These are phyloP conservation scores for Nemania serpens DNA, from an alignment of 2,329 filamentous ascomycete genomes.

Conservation along the genomic window DNA sequence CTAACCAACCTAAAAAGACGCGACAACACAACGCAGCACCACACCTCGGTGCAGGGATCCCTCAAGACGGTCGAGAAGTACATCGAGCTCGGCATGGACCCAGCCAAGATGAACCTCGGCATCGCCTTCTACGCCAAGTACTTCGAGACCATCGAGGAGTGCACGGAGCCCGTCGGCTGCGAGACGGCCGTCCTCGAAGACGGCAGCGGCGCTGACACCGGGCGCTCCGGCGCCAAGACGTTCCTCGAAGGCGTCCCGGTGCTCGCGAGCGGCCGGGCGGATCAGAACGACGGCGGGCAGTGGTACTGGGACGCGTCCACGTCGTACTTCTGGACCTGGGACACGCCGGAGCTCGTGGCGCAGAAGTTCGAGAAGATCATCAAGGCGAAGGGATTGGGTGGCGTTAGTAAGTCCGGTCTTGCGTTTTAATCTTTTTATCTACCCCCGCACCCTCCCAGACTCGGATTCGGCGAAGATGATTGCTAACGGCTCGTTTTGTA, in stretches of 20 bases:
- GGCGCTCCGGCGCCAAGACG: constrained; percentile 52
- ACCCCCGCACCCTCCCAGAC: not conserved
- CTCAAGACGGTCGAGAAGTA: constrained; percentile 62
- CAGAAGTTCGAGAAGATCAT: constrained; percentile 67
- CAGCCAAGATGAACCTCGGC: constrained; percentile 63
- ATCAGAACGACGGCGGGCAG: constrained; percentile 63
- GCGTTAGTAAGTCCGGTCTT: constrained; percentile 54
- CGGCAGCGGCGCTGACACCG: constrained; percentile 59
- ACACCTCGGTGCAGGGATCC: constrained; percentile 64
- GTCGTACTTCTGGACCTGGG: constrained; percentile 75
- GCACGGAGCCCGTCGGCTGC: constrained; percentile 55
- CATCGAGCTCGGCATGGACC: constrained; percentile 56
- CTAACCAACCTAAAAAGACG: constrained; percentile 73
- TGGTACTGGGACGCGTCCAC: constrained; percentile 68
- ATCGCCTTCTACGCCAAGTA: constrained; percentile 72
- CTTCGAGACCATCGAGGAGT: constrained; percentile 55
- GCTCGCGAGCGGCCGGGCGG: constrained; percentile 54
- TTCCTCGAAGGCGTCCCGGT: constrained; percentile 48
- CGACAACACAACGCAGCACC: constrained; percentile 66
- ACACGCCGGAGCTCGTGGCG: constrained; percentile 63
- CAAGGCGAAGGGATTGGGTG: constrained; percentile 61
- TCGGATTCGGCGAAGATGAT: not conserved
- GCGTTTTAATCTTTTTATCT: too few species aligned
- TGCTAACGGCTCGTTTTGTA: constrained; percentile 6
- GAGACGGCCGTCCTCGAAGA: constrained; percentile 62